Evolutionary conservation across 148 eudicot genomes (phyloP).

Genomic region (Diospyros lotus): DNA sequence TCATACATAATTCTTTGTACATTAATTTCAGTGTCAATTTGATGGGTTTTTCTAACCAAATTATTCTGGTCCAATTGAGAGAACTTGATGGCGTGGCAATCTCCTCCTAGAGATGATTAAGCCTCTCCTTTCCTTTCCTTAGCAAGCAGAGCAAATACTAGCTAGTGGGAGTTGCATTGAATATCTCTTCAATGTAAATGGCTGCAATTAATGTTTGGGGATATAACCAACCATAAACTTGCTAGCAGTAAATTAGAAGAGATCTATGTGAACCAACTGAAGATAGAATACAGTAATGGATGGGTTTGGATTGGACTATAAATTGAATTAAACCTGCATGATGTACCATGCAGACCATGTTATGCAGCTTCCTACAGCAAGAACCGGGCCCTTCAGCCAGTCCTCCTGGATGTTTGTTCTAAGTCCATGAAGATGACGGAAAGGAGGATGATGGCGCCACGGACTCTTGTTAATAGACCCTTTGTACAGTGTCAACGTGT

Average conservation of each 20-base stretch:
- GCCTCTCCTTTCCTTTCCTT: too few species aligned
- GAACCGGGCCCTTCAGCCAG: constrained; percentile 62
- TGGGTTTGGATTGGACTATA: too few species aligned
- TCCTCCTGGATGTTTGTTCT: constrained; percentile 28
- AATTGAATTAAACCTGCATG: constrained; percentile 50
- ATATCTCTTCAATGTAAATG: constrained; percentile 60
- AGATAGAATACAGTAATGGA: too few species aligned
- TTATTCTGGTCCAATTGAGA: too few species aligned
- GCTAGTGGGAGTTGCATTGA: constrained; percentile 68
- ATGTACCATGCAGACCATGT: constrained; percentile 70
- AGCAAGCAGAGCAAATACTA: neutral
- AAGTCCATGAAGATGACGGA: constrained; percentile 42
- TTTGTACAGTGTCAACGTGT: constrained; percentile 66
- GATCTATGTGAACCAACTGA: too few species aligned
- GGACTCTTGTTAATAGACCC: constrained; percentile 43
- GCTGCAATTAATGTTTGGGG: constrained; percentile 28
- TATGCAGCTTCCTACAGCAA: constrained; percentile 60
- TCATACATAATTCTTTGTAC: too few species aligned
- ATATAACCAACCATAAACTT: too few species aligned
- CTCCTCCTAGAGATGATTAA: too few species aligned
- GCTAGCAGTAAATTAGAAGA: too few species aligned
- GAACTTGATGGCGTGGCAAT: too few species aligned
- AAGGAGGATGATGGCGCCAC: constrained; percentile 33
- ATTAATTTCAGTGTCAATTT: too few species aligned
- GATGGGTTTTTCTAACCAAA: too few species aligned